These are phyloP conservation scores for Suillus subalutaceus DNA, from an alignment of 768 basidiomycete species.

Conservation along the genomic window DNA sequence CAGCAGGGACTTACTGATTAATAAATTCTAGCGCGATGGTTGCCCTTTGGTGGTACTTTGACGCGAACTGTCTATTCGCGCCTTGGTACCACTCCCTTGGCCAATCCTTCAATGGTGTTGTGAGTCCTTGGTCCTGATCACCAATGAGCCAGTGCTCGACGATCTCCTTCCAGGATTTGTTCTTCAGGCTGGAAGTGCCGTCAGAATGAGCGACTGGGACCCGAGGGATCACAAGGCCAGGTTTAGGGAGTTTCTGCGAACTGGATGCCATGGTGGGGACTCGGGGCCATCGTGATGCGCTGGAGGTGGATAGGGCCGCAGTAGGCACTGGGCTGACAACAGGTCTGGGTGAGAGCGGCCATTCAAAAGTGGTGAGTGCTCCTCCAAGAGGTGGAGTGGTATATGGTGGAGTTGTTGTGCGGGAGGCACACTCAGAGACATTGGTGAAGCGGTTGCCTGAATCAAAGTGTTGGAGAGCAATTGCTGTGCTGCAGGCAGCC, in stretches of 20 bases:
- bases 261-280: background rate
- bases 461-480: background rate
- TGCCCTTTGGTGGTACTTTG: background rate
- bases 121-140: background rate
- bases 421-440: background rate
- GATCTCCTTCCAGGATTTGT: background rate
- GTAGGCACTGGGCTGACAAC: background rate
- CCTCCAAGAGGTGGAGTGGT: no score
- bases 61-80: background rate
- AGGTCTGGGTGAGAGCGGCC: background rate
- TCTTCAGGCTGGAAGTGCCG: background rate
- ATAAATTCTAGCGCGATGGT: background rate
- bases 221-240: background rate
- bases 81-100: conserved; percentile 2
- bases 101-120: background rate
- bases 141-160: background rate
- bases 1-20: background rate
- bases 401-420: background rate
- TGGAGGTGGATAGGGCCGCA: background rate
- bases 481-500: background rate
- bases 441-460: background rate
- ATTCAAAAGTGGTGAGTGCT: no score
- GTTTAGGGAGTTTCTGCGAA: background rate
- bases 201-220: background rate
- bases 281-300: background rate